Conservation (phyloP, 2,329 filamentous ascomycete species). For the Fusarium decemcellulare region DNA sequence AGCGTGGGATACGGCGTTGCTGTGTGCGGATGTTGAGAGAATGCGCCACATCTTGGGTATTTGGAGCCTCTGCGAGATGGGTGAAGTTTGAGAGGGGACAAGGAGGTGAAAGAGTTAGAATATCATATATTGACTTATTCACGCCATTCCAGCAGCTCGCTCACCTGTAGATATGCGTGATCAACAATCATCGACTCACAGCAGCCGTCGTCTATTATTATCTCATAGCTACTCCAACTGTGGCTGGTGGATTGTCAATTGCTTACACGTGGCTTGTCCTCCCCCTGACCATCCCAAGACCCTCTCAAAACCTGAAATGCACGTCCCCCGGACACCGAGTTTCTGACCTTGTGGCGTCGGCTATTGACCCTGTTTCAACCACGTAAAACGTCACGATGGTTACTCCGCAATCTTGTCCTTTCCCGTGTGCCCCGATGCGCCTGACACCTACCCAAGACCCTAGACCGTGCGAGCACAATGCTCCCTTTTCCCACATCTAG, state of each 20-base stretch:
- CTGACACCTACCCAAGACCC: conserved; percentile 6
- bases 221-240: conserved; percentile 22
- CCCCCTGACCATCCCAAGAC: conserved; percentile 18
- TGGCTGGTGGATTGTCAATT: conserved; percentile 21
- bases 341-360: conserved; percentile 42
- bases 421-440: conserved; percentile 35
- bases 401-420: conserved; percentile 46
- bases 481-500: conserved; percentile 31
- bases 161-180: no score
- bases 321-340: conserved; percentile 2
- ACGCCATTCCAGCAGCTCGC: no score
- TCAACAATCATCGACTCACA: no score
- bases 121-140: no score
- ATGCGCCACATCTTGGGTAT: no score
- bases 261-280: conserved; percentile 10
- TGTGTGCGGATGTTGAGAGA: no score
- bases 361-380: conserved; percentile 41
- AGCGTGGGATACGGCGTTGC: neutral
- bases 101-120: no score
- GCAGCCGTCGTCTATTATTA: no score
- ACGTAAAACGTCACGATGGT: conserved; percentile 43
- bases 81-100: no score
- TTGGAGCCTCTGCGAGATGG: no score
- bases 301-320: conserved; percentile 27
- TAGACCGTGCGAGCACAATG: conserved; percentile 40